A percentile compares a stretch with the other conserved stretches of the same genome.
These are phyloP conservation scores for Amanita subjunquillea DNA, from an alignment of 768 basidiomycete species.

Conservation along the genomic window DNA sequence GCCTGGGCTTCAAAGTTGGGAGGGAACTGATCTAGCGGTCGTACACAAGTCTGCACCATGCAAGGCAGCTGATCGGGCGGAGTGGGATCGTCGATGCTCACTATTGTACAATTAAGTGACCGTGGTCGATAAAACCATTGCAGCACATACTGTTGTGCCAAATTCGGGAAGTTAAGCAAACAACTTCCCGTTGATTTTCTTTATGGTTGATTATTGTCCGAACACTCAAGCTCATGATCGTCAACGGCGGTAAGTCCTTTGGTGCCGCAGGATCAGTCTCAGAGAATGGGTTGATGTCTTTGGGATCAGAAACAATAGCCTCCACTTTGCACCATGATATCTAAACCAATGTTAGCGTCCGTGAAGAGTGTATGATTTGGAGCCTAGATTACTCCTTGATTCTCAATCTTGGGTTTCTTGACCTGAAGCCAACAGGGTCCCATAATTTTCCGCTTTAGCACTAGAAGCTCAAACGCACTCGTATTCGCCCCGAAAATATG, in stretches of 20 bases:
- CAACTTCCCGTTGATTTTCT: slow-evolving; percentile 89
- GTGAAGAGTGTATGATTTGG: no score
- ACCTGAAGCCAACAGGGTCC: slow-evolving; percentile 96
- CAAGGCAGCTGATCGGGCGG: slow-evolving; percentile 83
- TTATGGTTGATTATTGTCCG: slow-evolving; percentile 91
- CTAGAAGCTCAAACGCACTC: slow-evolving; percentile 86
- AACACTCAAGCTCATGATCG: slow-evolving; percentile 79
- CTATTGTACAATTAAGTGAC: slow-evolving; percentile 26
- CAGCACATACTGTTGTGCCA: slow-evolving; percentile 53
- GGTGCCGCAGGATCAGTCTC: slow-evolving; percentile 63
- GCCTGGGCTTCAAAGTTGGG: slow-evolving; percentile 69
- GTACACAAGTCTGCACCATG: slow-evolving; percentile 77
- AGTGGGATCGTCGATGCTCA: slow-evolving; percentile 82
- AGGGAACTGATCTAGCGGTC: slow-evolving; percentile 84
- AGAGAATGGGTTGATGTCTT: slow-evolving; percentile 76
- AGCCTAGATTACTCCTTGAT: slow-evolving; percentile 57
- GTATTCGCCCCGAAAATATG: slow-evolving; percentile 89
- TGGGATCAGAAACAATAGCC: slow-evolving; percentile 72
- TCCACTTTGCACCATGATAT: slow-evolving; percentile 97
- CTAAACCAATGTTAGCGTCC: slow-evolving; percentile 28
- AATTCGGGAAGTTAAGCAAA: slow-evolving; percentile 73
- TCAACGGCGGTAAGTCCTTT: slow-evolving; percentile 80
- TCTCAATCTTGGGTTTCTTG: slow-evolving; percentile 62
- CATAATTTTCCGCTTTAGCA: slow-evolving; percentile 96
- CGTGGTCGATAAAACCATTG: background rate